Evolutionary conservation across 2,329 filamentous ascomycete genomes (phyloP).

Genomic region (Fonsecaea multimorphosa): DNA sequence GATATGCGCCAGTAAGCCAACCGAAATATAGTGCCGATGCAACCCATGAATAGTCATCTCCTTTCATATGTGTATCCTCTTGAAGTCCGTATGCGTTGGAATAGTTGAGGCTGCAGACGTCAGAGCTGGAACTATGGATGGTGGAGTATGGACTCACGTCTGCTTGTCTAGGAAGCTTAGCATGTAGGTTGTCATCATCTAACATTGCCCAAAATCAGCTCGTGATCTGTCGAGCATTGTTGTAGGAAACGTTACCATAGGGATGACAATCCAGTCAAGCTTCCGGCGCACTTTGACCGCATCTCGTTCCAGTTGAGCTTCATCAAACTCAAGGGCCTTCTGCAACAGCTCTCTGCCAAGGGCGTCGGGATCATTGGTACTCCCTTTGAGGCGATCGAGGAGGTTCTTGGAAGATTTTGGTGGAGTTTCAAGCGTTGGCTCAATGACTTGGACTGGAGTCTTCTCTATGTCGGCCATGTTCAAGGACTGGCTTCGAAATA

Average conservation of each 20-base stretch:
- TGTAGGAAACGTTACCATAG: conserved; percentile 42
- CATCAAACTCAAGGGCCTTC: conserved; percentile 46
- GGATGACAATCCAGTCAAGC: conserved; percentile 48
- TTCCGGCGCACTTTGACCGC: conserved; percentile 46
- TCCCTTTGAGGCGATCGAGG: conserved; percentile 48
- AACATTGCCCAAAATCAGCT: conserved; percentile 2
- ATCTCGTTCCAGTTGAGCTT: conserved; percentile 45
- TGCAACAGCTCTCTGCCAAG: conserved; percentile 41
- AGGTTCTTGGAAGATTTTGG: conserved; percentile 27
- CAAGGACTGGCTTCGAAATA: neutral
- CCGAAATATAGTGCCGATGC: conserved; percentile 54
- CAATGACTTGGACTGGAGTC: conserved; percentile 12
- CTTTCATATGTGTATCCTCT: conserved; percentile 49
- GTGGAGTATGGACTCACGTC: conserved; percentile 31
- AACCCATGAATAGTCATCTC: conserved; percentile 54
- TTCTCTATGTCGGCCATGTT: conserved; percentile 30
- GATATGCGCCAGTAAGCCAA: conserved; percentile 50
- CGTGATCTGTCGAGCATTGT: neutral
- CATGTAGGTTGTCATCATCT: conserved; percentile 49
- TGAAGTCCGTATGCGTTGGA: conserved; percentile 53
- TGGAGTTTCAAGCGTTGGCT: conserved; percentile 15
- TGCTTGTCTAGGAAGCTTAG: conserved; percentile 45
- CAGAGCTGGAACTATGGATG: neutral
- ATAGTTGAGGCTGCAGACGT: conserved; percentile 44
- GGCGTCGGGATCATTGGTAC: conserved; percentile 36